Base-by-base conservation (phyloP, 1,139 yeast genomes). In the Suzukiozyma palmioleophila region DNA sequence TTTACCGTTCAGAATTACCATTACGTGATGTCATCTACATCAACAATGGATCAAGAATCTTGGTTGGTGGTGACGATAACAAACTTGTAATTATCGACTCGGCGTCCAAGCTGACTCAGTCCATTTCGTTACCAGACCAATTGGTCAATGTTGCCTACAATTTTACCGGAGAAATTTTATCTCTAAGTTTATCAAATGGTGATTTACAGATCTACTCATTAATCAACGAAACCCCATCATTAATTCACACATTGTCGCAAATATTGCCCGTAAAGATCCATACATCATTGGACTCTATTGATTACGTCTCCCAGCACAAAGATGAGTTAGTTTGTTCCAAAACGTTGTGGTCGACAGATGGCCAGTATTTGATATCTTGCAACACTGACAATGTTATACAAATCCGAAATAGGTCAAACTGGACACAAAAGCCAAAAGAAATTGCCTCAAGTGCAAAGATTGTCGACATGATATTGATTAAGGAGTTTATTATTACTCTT, bases 51-150 rank as follows among this genome's bases (percentile, higher is more conserved):
- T 70, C 76, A 37, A 73, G 84, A 62, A 65, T 79, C 3, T 77
- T 86, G 1, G 73, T 81, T 40, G 92, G 88, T 24, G 94, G 96
- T 39, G 94, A 87, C 52, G 94, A 85, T 45, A 73, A 76, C 39
- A 77, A 79, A 44, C 66, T 85, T 40, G 67, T 71, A 8, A 52
- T 87, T 2, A 64, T 85, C 3, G 81, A 78, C 44, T 51, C 75
- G 13, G 53, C 51, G 16, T 69, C 70, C 32, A 63, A 64, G 21
- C 53, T 60, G 10, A 55, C 62, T 2, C 43, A 49, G 8, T 37
- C 41, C 2, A 50, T 80, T 15, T 54, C 62, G 10, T 53, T 77
- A 6, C 68, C 72, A 5, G 87, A 79, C 47, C 84, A 76, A 57
- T 65, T 83, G 28, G 72, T 77, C 30, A 77, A 77, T 38, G 55